Base-by-base conservation (phyloP, 108 stramenopile species). In the Fragilariopsis cylindrus region DNA sequence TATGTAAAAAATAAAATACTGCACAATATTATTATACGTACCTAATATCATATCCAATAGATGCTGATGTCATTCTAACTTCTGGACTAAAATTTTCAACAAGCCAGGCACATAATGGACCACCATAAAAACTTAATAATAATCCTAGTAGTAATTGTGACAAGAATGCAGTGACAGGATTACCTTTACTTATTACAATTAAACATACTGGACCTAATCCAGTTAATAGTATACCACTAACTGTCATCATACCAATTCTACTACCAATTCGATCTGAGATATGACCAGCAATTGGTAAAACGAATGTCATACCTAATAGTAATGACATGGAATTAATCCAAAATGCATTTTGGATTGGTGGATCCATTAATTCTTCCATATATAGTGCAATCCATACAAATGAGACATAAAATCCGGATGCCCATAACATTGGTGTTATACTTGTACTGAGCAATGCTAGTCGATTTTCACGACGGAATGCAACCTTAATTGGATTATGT, bases 351-450 rank as follows among this genome's bases (percentile, higher is more conserved):
- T 63, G 57, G 5, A 88, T 67, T 12, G 90, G 83, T 8, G 87
- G 90, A 47, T 84, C 79, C 40, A 86, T 41, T 7, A 92, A 53
- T 8, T 77, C 78, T 44, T 83, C 80, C 86, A 87, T 84, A 52
- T 39, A 84, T 62, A 84, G 65, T 6, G 82, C 81, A 57, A 84
- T 55, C 86, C 86, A 87, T 16, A 87, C 84, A 49, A 81, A 82
- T 12, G 54, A 62, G 11, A 85, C 57, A 49, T 87, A 87, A 64
- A 81, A 86, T 11, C 87, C 85, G 21, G 84, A 74, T 12, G 77
- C 82, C 81, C 85, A 89, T 18, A 92, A n/a, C 85, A 88, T 88
- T 5, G 88, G 88, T 18, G 78, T 75, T 41, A 88, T 64, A 21
- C 73, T 70, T n/a, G 88, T 87, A 2, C 82, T 72, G 9, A 84